phyloP scores from a whole-genome alignment of 2,329 filamentous ascomycete species.

The Xylariaceae sp. region DNA sequence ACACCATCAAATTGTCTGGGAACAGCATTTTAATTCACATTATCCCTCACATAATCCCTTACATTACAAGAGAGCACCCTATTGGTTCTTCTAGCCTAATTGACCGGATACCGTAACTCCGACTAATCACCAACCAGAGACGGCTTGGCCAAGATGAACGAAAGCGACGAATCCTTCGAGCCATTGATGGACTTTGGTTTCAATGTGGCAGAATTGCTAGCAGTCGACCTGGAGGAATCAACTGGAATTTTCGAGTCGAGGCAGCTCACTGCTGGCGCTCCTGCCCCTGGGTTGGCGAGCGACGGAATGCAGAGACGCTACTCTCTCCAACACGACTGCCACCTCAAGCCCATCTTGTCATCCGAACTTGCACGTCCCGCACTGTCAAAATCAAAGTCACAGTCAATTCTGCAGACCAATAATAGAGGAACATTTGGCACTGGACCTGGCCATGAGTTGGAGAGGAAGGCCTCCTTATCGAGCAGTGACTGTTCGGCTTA shows the following conservation, averaged over 20 bases:
- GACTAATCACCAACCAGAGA: no score
- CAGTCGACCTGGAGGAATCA: slow-evolving; percentile 50
- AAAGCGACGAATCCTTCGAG: slow-evolving; percentile 22
- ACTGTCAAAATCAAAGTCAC: slow-evolving; percentile 23
- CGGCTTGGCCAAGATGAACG: slow-evolving; percentile 11
- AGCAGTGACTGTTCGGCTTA: slow-evolving; percentile 37
- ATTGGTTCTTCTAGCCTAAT: no score
- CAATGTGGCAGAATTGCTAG: slow-evolving; percentile 57
- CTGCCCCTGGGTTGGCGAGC: slow-evolving; percentile 36
- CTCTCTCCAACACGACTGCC: slow-evolving; percentile 24
- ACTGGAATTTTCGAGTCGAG: slow-evolving; percentile 47
- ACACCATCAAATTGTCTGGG: no score
- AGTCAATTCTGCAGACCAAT: slow-evolving; percentile 24
- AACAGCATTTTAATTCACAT: no score
- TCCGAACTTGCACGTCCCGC: slow-evolving; percentile 11
- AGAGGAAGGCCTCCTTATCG: slow-evolving; percentile 26
- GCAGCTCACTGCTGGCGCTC: slow-evolving; percentile 52
- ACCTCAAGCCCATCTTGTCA: slow-evolving; percentile 12
- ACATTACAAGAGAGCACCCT: no score
- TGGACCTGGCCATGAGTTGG: slow-evolving; percentile 16
- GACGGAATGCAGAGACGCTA: slow-evolving; percentile 25
- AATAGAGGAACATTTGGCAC: slow-evolving; percentile 25
- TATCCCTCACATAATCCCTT: no score
- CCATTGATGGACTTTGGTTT: slow-evolving; percentile 33
- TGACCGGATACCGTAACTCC: no score